phyloP scores from a whole-genome alignment of 345 rosid species.

The Citrus unshiu region DNA sequence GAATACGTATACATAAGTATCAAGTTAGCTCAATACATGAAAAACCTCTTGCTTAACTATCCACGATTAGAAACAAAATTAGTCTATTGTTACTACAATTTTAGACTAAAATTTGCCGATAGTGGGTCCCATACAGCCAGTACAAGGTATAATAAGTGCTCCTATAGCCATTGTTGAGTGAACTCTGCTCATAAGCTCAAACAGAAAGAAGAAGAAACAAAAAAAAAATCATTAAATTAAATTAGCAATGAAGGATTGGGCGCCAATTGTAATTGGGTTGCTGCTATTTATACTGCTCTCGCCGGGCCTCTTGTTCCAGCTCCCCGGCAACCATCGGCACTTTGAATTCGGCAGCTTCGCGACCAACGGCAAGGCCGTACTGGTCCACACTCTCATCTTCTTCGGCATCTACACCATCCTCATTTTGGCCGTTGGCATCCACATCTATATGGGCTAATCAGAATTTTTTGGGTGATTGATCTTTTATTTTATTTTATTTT shows the following conservation, averaged over 20 bases:
- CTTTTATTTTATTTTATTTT: background rate
- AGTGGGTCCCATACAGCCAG: background rate
- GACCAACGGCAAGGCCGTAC: conserved; percentile 46
- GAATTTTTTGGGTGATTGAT: background rate
- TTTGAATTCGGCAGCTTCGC: conserved; percentile 43
- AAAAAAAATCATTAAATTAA: background rate
- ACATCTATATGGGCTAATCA: conserved; percentile 29
- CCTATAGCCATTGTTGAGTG: background rate
- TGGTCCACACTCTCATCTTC: conserved; percentile 47
- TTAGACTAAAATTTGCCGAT: too few species aligned
- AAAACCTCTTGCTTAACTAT: too few species aligned
- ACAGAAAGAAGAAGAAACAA: background rate
- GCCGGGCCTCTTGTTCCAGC: conserved; percentile 52
- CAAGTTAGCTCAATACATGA: background rate
- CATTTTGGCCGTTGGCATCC: conserved; percentile 37
- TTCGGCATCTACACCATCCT: conserved; percentile 36
- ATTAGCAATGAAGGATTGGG: conserved; percentile 51
- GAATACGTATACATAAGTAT: background rate
- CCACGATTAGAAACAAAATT: too few species aligned
- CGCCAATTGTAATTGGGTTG: conserved; percentile 41
- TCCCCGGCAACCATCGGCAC: conserved; percentile 33
- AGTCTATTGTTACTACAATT: too few species aligned
- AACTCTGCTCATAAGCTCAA: background rate
- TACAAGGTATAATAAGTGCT: background rate
- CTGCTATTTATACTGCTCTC: conserved; percentile 47